Conservation (phyloP, 495 filamentous ascomycete species). For the Penicillium roqueforti region DNA sequence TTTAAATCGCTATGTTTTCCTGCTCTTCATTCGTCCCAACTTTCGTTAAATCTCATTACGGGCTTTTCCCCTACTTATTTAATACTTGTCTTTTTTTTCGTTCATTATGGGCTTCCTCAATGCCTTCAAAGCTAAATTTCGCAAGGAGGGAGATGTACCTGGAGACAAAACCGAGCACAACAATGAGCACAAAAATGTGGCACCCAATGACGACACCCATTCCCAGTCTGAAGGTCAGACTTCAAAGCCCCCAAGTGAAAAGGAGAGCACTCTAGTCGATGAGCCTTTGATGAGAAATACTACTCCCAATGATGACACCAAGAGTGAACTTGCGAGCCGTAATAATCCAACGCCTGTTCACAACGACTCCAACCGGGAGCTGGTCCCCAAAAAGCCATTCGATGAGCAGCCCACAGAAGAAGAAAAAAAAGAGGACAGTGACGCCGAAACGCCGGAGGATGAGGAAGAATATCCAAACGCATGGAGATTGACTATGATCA, state of each 20-base stretch:
- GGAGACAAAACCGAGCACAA: background rate
- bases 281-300: conserved; percentile 4
- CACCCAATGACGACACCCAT: conserved; percentile 7
- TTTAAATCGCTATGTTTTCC: background rate
- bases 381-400: conserved; percentile 5
- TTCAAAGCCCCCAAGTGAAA: conserved; percentile 24
- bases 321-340: conserved; percentile 10
- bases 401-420: conserved; percentile 14
- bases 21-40: background rate
- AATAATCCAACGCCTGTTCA: background rate
- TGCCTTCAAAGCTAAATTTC: conserved; percentile 7
- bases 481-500: conserved; percentile 53
- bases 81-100: background rate
- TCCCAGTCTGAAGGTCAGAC: conserved; percentile 1
- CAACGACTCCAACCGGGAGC: conserved; percentile 3
- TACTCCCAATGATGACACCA: conserved; percentile 1
- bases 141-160: conserved; percentile 8
- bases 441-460: conserved; percentile 25
- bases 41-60: background rate
- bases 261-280: conserved; percentile 24
- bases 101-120: conserved; percentile 6
- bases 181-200: background rate
- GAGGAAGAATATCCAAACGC: conserved; percentile 47
- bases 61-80: background rate
- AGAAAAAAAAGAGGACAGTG: conserved; percentile 8